Evolutionary conservation across 352 stramenopile genomes (phyloP), one percentile per base, ranked within the genome.

Genomic region (Phytophthora pistaciae): DNA sequence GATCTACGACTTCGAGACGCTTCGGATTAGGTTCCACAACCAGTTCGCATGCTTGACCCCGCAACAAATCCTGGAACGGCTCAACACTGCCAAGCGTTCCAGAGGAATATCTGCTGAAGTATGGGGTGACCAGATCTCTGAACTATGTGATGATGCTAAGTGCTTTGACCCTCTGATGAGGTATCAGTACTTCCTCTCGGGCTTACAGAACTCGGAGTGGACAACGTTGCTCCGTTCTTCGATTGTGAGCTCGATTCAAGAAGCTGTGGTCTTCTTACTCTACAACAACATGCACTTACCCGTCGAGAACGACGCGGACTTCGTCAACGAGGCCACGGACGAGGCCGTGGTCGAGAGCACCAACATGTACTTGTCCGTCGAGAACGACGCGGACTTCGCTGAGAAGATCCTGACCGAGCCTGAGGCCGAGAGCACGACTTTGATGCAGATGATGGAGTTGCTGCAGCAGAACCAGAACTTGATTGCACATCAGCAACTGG

Each of bases 391-490:
- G 13, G 55, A 52, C 4, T 60, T 60, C n/a, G 33, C 3, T 3
- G 21, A 60, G 6, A n/a, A 23, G 1, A 8, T 4, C 8, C 29
- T 20, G 31, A 49, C 36, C 36, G 10, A 42, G 1, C 36, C 31
- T 3, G 0, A 20, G 0, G 5, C 31, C 4, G 55, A 60, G 9
- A 21, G 31, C 31, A 23, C 20, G 16, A 6, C 25, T n/a, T 52
- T 40, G 36, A 49, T 23, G 56, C 56, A 52, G 14, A 52, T 40
- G 56, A 48, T 38, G 55, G 3, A 16, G 0, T 11, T 52, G 9
- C 44, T 52, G 10, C 33, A 60, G 36, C 33, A 60, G 13, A 50
- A 36, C 23, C 55, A 52, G n/a, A 52, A 33, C 38, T 21, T 60
- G 14, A n/a, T 60, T 3, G 8, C n/a, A 0, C 5, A 23, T 8